Base-by-base conservation (phyloP, 768 basidiomycete species). In the Leucocoprinus leucothites region DNA sequence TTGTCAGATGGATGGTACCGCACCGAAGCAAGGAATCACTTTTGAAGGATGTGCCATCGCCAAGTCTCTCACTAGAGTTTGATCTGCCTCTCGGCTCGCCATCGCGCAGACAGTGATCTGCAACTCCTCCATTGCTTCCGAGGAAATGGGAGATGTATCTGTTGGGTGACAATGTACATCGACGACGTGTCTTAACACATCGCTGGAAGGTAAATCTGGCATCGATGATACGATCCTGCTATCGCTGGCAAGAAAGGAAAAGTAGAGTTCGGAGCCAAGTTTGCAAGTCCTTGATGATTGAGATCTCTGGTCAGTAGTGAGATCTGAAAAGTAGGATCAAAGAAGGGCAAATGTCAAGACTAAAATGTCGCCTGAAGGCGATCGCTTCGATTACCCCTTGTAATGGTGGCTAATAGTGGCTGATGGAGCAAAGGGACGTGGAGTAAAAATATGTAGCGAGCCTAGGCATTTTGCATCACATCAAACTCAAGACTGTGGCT, bases 131-230 rank as follows among this genome's bases (percentile, higher is more conserved):
- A 90, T 83, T 3, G 78, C 76, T 21, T 73, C 69, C 3, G 69
- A 50, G 7, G 71, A 61, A 36, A 85, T 77, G 1, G 63, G 62
- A 1, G 67, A 69, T 9, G 87, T 80, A 68, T 96, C 94, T 3
- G 91, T 94, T 2, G 95, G 94, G 71, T 98, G 95, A 69, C 91
- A 95, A 61, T 98, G 95, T 0, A 86, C 90, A 65, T 97, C 95
- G 51, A 86, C 78, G 54, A 98, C 73, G 62, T 91, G 91, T 19
- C 69, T 71, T 18, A 91, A 73, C 43, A 93, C 78, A 47, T 66
- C 62, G 48, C 63, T 57, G n/a, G 74, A 71, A 47, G 70, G 54
- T 47, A 53, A 35, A 52, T 58, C 57, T 16, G 55, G 6, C 54
- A 60, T 61, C 14, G 35, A 11, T 2, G 31, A 7, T 44, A 11